Base-by-base conservation (phyloP, 805 yeast genomes). In the Metschnikowia baotianmanensis region DNA sequence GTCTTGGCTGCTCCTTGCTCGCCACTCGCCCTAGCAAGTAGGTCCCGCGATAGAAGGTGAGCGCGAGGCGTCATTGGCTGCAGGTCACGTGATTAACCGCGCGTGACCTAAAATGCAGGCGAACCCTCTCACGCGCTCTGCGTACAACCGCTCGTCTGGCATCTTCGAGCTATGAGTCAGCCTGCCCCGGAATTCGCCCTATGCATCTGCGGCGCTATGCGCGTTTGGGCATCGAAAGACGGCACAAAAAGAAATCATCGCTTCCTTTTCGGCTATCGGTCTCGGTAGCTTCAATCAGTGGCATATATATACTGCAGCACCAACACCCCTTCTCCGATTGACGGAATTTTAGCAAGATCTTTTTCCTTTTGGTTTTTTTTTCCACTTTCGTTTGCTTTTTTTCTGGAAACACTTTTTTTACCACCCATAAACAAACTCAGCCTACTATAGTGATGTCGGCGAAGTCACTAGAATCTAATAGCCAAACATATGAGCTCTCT, bases 141-240 rank as follows among this genome's bases (percentile, higher is more conserved):
- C 34, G 11, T 30, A 13, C 21, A 7, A 17, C 10, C 34, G 27
- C 24, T 15, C 41, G 21, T 13, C 41, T 18, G 40, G 41, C 41
- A 27, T 37, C 41, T 20, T 12, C 12, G 23, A 13, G 33, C 19
- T 22, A 33, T 38, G 42, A 38, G 37, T 38, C 42, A 38, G 37
- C 36, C 7, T 32, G 21, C 42, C 37, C 42, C 24, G 37, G 42
- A 30, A 27, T 38, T 38, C 21, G 33, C 42, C 42, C 36, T 21
- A 28, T 8, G 8, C 12, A 10, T 7, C 27, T 38, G 42, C 42
- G 42, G 42, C 42, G 24, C 37, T 27, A 38, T 27, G 37, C 42
- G 42, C 42, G 28, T 16, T 4, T 18, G 5, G 25, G n/a, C 6
- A 29, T 23, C 42, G 6, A 17, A 36, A 30, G 23, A n/a, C n/a